phyloP scores from a whole-genome alignment of 352 stramenopile species.

The Phytopythium delawarense region DNA sequence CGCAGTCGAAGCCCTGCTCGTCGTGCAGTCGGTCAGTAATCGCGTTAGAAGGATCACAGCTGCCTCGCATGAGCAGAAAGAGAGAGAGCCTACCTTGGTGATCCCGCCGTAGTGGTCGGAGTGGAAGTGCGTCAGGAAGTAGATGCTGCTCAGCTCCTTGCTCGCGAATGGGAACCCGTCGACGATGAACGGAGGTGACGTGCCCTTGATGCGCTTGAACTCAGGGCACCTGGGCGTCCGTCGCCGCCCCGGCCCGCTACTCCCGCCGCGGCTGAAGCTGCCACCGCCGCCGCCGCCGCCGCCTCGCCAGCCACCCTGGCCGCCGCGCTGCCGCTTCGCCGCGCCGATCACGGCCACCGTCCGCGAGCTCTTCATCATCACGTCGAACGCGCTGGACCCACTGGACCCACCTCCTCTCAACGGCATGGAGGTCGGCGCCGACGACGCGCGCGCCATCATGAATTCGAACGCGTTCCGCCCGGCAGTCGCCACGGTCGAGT shows the following conservation, averaged over 20 bases:
- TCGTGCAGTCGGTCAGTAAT: neutral
- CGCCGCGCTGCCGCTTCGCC: conserved; percentile 20
- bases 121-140: conserved; percentile 98
- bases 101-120: conserved; percentile 96
- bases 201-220: conserved; percentile 78
- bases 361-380: conserved; percentile 78
- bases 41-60: neutral
- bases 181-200: conserved; percentile 79
- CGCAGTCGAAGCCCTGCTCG: conserved; percentile 77
- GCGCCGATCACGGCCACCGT: conserved; percentile 42
- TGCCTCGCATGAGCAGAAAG: neutral
- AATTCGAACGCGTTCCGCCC: conserved; percentile 43
- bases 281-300: no score
- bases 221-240: conserved; percentile 45
- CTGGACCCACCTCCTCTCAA: neutral
- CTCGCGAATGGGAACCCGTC: conserved; percentile 85
- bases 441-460: conserved; percentile 45
- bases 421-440: conserved; percentile 5
- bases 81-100: conserved; percentile 30
- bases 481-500: neutral
- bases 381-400: conserved; percentile 67
- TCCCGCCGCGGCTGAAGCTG: conserved; percentile 11
- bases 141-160: conserved; percentile 74
- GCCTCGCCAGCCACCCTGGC: conserved; percentile 20
- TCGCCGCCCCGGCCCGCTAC: neutral